Conservation (phyloP, 2,329 filamentous ascomycete species). For the Paecilomyces sp. region DNA sequence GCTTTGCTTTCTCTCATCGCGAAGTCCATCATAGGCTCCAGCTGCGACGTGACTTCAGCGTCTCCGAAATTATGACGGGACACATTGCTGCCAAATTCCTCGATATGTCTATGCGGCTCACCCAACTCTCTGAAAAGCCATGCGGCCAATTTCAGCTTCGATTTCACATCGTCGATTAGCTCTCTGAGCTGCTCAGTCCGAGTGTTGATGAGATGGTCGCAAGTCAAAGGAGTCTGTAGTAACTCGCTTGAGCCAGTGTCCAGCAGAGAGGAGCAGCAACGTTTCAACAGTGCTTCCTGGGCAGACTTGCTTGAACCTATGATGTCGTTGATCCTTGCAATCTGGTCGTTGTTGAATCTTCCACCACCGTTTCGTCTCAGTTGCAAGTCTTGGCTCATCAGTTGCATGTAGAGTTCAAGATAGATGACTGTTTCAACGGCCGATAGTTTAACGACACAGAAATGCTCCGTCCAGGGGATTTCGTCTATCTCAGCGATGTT, state of each 20-base stretch:
- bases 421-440: slow-evolving; percentile 48
- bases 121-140: slow-evolving; percentile 22
- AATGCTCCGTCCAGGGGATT: slow-evolving; percentile 38
- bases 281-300: slow-evolving; percentile 49
- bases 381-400: slow-evolving; percentile 46
- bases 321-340: slow-evolving; percentile 38
- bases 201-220: slow-evolving; percentile 20
- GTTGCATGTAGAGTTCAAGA: slow-evolving; percentile 47
- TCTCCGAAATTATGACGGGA: slow-evolving; percentile 23
- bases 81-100: slow-evolving; percentile 20
- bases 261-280: slow-evolving; percentile 31
- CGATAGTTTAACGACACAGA: slow-evolving; percentile 38
- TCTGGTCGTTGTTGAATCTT: slow-evolving; percentile 18
- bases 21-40: slow-evolving; percentile 12
- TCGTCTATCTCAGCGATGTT: slow-evolving; percentile 39
- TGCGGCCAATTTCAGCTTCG: slow-evolving; percentile 19
- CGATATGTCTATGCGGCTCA: slow-evolving; percentile 15
- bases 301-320: slow-evolving; percentile 39
- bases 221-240: slow-evolving; percentile 22
- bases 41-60: slow-evolving; percentile 13
- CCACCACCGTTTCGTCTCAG: slow-evolving; percentile 17
- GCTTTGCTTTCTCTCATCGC: slow-evolving; percentile 10
- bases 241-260: slow-evolving; percentile 19
- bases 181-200: slow-evolving; percentile 16
- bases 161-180: slow-evolving; percentile 13